Percentiles rank a stretch among this genome's conserved stretches.
Evolutionary conservation across 129 eudicot species (phyloP).

Genomic region (Centaurea solstitialis): DNA sequence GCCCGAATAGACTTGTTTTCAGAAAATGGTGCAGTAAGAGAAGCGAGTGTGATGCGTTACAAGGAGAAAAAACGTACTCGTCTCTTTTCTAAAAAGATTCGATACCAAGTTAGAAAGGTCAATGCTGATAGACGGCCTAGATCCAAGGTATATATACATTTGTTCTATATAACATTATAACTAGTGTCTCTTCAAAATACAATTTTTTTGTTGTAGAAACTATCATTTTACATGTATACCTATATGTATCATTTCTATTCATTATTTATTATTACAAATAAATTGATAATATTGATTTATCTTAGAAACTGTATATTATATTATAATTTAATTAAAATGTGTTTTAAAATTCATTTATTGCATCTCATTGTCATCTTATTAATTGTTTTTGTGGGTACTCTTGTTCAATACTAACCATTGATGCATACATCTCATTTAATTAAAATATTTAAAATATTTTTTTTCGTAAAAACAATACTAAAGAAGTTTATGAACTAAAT

Average conservation of each 20-base stretch:
- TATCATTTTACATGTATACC: too few relatives aligned
- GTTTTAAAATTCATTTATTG: neutral
- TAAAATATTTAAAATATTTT: neutral
- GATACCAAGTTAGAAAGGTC: constrained; percentile 85
- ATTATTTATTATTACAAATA: neutral
- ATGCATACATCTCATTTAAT: constrained; percentile 2
- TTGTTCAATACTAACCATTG: constrained; percentile 1
- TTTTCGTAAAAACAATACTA: neutral
- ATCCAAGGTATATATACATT: constrained; percentile 61
- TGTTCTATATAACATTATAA: too few relatives aligned
- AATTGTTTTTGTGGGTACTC: constrained; percentile 22
- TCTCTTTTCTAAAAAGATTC: constrained; percentile 79
- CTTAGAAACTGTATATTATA: too few relatives aligned
- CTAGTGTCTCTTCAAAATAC: neutral
- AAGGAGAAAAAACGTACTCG: constrained; percentile 83
- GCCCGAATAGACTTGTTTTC: constrained; percentile 81
- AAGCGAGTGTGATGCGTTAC: constrained; percentile 81
- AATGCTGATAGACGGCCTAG: constrained; percentile 93
- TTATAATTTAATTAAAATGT: neutral
- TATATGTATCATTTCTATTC: too few relatives aligned
- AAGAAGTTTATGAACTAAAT: neutral
- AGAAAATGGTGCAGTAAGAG: constrained; percentile 69
- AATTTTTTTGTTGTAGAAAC: too few relatives aligned
- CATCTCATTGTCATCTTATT: constrained; percentile 11
- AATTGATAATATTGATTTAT: neutral